A percentile compares a stretch with the other conserved stretches of the same genome.
Conservation (phyloP, 345 rosid genomes). For the Eucalyptus sp. region DNA sequence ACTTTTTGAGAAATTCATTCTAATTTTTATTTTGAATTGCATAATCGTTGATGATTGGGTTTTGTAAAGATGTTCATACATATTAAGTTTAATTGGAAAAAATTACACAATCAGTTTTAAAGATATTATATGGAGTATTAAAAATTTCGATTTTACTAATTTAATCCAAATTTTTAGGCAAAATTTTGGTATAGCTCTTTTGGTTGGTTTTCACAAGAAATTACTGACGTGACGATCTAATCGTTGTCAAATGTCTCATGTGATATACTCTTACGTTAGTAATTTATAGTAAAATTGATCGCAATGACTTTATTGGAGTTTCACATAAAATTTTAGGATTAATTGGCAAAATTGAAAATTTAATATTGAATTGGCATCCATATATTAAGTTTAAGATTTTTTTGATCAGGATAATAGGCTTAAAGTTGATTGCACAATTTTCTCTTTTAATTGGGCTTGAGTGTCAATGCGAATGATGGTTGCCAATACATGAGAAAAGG, state of each 20-base stretch:
- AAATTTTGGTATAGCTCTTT: neutral
- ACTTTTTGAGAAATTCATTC: neutral
- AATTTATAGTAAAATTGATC: neutral
- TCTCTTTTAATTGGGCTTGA: neutral
- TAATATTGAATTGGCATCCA: rapidly evolving
- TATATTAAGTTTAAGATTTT: neutral
- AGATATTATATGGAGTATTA: no score
- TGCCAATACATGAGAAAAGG: neutral
- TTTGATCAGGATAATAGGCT: no score
- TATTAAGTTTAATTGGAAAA: neutral
- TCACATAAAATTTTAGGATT: neutral
- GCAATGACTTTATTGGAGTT: neutral
- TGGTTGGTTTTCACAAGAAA: rapidly evolving
- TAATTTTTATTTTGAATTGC: neutral
- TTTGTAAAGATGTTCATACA: neutral
- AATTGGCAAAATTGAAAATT: neutral
- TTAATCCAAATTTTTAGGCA: neutral
- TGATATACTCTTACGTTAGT: neutral
- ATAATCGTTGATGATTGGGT: neutral
- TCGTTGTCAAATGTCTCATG: rapidly evolving
- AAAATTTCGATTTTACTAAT: rapidly evolving
- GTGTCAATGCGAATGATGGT: neutral
- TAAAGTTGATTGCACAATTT: neutral
- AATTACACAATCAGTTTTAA: neutral
- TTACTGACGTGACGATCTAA: rapidly evolving